Percentiles rank a stretch among this genome's conserved stretches.
These are phyloP conservation scores for Annona squamosa DNA, from an alignment of 164 flowering plant species.

Conservation along the genomic window DNA sequence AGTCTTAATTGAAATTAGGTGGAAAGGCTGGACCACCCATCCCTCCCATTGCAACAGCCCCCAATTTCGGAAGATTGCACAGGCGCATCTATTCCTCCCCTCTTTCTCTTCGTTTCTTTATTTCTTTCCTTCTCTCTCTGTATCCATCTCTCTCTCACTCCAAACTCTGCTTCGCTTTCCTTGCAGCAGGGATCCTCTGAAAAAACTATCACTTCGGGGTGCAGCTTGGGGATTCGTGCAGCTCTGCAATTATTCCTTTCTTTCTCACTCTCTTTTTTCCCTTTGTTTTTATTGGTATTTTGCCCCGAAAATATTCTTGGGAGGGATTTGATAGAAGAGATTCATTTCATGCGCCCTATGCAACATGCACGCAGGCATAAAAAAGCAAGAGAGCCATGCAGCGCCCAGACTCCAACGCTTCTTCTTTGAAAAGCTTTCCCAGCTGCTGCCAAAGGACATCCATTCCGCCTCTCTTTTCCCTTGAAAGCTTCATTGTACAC, in stretches of 20 bases:
- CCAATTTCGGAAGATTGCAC: slow-evolving; percentile 34
- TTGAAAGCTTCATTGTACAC: background rate
- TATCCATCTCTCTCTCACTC: slow-evolving; percentile 7
- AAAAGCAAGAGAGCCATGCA: background rate
- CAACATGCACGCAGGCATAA: background rate
- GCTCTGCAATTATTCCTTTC: background rate
- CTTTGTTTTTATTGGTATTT: background rate
- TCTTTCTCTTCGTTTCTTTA: background rate
- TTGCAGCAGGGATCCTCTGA: slow-evolving; percentile 22
- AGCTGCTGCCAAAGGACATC: background rate
- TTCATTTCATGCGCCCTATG: background rate
- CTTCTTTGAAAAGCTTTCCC: too few species aligned
- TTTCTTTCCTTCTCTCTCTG: slow-evolving; percentile 12
- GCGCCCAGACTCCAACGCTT: background rate
- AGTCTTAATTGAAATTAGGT: slow-evolving; percentile 27
- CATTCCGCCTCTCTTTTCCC: background rate
- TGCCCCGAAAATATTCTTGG: too few species aligned
- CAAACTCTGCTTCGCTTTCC: slow-evolving; percentile 4
- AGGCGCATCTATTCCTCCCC: slow-evolving; percentile 22
- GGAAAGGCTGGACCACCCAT: slow-evolving; percentile 42
- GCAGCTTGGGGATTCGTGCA: slow-evolving; percentile 27
- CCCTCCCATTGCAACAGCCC: slow-evolving; percentile 26
- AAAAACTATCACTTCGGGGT: slow-evolving; percentile 27
- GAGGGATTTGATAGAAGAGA: slow-evolving; percentile 4
- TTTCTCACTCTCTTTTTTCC: background rate